phyloP scores from a whole-genome alignment of 2,329 filamentous ascomycete genomes.

The Drechslerella dactyloides region DNA sequence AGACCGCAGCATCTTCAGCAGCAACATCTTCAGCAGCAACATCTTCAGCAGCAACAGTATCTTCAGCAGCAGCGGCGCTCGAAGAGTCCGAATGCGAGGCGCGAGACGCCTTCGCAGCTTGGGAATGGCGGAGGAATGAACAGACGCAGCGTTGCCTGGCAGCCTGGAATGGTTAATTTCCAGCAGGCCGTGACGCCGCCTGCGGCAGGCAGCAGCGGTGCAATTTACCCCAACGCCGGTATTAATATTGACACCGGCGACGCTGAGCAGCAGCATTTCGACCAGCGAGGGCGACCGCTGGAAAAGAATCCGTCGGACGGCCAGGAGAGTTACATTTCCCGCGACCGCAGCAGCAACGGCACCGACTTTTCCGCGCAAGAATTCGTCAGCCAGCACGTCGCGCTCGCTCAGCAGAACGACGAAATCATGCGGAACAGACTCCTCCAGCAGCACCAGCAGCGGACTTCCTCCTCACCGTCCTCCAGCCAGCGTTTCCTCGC shows the following conservation, averaged over 20 bases:
- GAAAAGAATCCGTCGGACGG: background rate
- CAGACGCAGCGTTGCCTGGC: slow-evolving; percentile 75
- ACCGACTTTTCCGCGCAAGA: slow-evolving; percentile 13
- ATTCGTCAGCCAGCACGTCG: slow-evolving; percentile 34
- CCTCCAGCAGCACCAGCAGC: slow-evolving; percentile 30
- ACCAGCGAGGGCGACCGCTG: background rate
- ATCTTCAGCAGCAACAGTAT: background rate
- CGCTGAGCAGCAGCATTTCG: background rate
- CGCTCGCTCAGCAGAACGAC: slow-evolving; percentile 38
- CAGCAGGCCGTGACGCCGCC: background rate
- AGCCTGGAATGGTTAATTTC: slow-evolving; percentile 67
- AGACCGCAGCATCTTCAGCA: background rate
- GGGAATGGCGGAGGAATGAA: slow-evolving; percentile 30
- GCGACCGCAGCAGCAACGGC: background rate
- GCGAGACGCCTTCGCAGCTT: slow-evolving; percentile 3
- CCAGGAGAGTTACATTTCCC: background rate
- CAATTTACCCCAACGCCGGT: too few relatives aligned
- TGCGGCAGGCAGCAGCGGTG: too few relatives aligned
- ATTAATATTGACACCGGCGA: too few relatives aligned
- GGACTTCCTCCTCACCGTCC: background rate
- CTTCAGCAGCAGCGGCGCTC: background rate
- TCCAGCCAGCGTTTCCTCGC: slow-evolving; percentile 7
- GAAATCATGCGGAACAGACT: slow-evolving; percentile 30
- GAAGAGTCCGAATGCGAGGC: slow-evolving; percentile 10
- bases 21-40: slow-evolving; percentile 6